A percentile compares a stretch with the other conserved stretches of the same genome.
phyloP scores from a whole-genome alignment of 1,284 basidiomycete species.

The Lentinus polychrous region DNA sequence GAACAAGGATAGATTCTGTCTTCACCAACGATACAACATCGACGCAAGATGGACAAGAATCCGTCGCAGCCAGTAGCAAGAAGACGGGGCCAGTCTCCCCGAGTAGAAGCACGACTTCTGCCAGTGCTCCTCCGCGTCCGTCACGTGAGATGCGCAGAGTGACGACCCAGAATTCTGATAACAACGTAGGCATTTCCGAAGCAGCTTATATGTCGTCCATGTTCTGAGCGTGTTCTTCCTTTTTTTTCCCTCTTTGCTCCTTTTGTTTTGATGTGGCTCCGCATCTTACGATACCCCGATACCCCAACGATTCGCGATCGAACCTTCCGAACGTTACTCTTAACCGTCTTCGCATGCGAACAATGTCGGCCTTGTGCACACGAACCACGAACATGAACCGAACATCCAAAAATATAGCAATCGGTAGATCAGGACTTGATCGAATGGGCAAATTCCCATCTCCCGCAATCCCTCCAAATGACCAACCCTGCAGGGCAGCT shows the following conservation, averaged over 20 bases:
- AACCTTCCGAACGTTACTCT: not conserved
- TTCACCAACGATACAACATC: conserved; percentile 38
- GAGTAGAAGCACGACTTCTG: conserved; percentile 1
- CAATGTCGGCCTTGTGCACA: not conserved
- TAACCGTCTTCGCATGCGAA: not conserved
- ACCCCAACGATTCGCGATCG: conserved; percentile 1
- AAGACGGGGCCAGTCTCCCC: conserved; percentile 12
- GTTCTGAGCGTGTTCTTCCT: conserved; percentile 14
- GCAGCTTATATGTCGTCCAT: conserved; percentile 4
- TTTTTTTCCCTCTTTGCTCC: conserved; percentile 6
- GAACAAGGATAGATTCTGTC: conserved; percentile 45
- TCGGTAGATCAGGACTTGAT: conserved; percentile 50
- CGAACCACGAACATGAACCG: not conserved
- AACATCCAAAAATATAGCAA: conserved; percentile 8
- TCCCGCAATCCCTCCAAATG: conserved; percentile 67
- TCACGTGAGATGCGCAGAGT: conserved; percentile 51
- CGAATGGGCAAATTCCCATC: conserved; percentile 80
- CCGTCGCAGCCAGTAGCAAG: conserved; percentile 9
- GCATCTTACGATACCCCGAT: not conserved
- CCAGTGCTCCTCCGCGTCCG: conserved; percentile 48
- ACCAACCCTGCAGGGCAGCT: conserved; percentile 41
- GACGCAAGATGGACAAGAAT: conserved; percentile 15
- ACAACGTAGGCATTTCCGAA: conserved; percentile 29
- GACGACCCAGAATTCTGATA: conserved; percentile 23
- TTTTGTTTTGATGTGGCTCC: not conserved